A percentile compares a stretch with the other conserved stretches of the same genome.
Conservation (phyloP, 441 rosid species). For the Geranium incanum region DNA sequence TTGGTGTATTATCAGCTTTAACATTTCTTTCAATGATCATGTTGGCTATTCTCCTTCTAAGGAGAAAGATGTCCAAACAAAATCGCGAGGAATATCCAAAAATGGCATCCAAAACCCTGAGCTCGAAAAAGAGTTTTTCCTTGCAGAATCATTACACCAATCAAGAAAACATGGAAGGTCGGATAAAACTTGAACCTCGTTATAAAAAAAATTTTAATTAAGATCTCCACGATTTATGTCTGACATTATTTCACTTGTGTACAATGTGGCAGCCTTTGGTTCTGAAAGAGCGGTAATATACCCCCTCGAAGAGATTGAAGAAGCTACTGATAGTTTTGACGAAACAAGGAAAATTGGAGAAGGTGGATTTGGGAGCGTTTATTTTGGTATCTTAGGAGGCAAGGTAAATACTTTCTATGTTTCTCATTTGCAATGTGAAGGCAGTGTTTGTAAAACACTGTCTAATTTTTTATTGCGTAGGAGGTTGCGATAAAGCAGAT, state of each 20-base stretch:
- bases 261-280: slow-evolving; percentile 37
- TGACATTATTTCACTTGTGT: slow-evolving; percentile 16
- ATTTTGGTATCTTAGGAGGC: slow-evolving; percentile 37
- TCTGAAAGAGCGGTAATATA: slow-evolving; percentile 45
- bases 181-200: slow-evolving; percentile 13
- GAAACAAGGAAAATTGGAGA: slow-evolving; percentile 43
- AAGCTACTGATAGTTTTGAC: slow-evolving; percentile 43
- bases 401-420: slow-evolving; percentile 23
- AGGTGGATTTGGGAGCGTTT: slow-evolving; percentile 60
- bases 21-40: slow-evolving; percentile 23
- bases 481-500: slow-evolving; percentile 69
- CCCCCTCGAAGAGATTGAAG: slow-evolving; percentile 42
- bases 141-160: slow-evolving; percentile 22
- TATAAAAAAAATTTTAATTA: neutral
- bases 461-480: slow-evolving; percentile 16
- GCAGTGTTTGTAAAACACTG: neutral
- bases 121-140: slow-evolving; percentile 29
- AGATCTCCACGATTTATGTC: too few relatives aligned
- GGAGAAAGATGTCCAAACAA: slow-evolving; percentile 21
- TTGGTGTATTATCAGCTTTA: slow-evolving; percentile 30
- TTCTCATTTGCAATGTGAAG: slow-evolving; percentile 3
- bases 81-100: slow-evolving; percentile 24
- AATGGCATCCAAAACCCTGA: slow-evolving; percentile 32
- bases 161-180: slow-evolving; percentile 41
- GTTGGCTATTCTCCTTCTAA: slow-evolving; percentile 23